Evolutionary conservation across 768 basidiomycete genomes (phyloP).

Genomic region (Nevesoporus exiguus): DNA sequence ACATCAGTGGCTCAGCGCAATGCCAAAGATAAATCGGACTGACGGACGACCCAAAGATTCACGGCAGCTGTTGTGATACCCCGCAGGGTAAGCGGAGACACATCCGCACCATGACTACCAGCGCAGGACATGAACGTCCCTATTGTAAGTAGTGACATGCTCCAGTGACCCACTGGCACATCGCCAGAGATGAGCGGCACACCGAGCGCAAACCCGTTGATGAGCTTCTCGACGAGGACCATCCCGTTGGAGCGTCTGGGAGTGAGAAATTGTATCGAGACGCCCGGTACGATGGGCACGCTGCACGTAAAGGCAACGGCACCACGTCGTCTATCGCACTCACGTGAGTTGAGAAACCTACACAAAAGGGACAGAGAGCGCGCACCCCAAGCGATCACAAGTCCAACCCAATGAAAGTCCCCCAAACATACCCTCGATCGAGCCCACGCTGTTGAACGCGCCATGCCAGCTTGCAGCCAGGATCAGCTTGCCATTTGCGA

Average conservation of each 20-base stretch:
- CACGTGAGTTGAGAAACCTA: neutral
- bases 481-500: neutral
- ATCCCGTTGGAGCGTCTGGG: slow-evolving; percentile 23
- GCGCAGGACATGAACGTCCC: neutral
- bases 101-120: neutral
- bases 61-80: neutral
- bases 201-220: slow-evolving; percentile 28
- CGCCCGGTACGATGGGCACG: slow-evolving; percentile 20
- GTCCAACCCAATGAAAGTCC: slow-evolving; percentile 25
- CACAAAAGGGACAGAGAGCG: neutral
- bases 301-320: slow-evolving; percentile 21
- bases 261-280: slow-evolving; percentile 24
- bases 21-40: neutral
- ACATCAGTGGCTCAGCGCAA: neutral
- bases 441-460: slow-evolving; percentile 25
- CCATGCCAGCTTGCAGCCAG: slow-evolving; percentile 29
- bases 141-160: neutral
- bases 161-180: neutral
- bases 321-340: slow-evolving; percentile 19
- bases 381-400: slow-evolving; percentile 20
- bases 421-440: slow-evolving; percentile 26
- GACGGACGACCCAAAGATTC: neutral
- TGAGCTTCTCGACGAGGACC: slow-evolving; percentile 25
- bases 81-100: neutral
- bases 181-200: neutral